Evolutionary conservation across 2,329 filamentous ascomycete genomes (phyloP), one percentile per base, ranked within the genome.

Genomic region (Colletotrichum gloeosporioides): DNA sequence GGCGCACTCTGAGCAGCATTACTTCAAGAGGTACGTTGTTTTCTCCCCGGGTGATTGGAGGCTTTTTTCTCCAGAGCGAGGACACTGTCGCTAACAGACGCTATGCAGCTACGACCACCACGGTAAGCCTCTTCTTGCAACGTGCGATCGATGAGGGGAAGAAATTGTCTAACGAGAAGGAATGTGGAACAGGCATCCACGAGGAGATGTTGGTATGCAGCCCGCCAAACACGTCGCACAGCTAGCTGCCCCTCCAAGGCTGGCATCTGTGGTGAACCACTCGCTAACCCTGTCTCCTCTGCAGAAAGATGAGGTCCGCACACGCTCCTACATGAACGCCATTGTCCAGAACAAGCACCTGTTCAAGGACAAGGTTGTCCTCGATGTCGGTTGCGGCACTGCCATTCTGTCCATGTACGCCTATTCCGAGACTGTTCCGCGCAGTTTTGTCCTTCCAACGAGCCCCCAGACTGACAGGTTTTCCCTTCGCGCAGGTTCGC

Each of bases 221-320:
- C 57, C 39, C 44, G 4, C 61, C 22, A 22, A 59, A 62, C 36
- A 53, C 75, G 76, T 79, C 77, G 76, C 69, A 62, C 22, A 64
- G 12, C 31, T 49, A 64, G 12, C 34, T 55, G 29, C 39, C 31
- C 49, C 64, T 55, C 61, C 62, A 29, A 29, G 36, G 31, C 44
- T 64, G 25, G 34, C 22, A 69, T 34, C 12, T 59, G 13, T 66
- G 25, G 44, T 53, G 57, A 53, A 31, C 13, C n/a, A 34, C 68
- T 57, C 18, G 34, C 69, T 76, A 53, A 76, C 59, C 32, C 44
- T 36, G 44, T 57, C 59, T 66, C 15, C 53, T 3, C 36, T 83
- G 77, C 83, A 98, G 95, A 99, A 98, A 94, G 97, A 99, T 88
- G 97, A 99, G 87, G 96, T 99, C 77, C 95, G 97, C 80, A 99